phyloP scores from a whole-genome alignment of 2,329 filamentous ascomycete species.

The Cadophora gregata region DNA sequence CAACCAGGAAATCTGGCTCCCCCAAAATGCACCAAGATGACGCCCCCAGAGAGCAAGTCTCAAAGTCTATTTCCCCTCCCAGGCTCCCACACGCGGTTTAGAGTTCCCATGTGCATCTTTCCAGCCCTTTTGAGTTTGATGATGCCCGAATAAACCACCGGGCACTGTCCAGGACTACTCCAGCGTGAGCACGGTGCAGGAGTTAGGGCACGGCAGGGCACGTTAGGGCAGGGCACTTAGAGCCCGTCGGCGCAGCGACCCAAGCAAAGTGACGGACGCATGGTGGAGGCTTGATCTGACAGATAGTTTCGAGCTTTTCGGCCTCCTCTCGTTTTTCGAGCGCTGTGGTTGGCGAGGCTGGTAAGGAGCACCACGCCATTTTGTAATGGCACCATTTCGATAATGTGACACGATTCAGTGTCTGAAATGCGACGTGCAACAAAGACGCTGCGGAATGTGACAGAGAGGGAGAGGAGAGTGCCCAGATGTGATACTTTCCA shows the following conservation, averaged over 20 bases:
- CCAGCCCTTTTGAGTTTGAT: neutral
- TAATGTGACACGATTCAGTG: conserved; percentile 16
- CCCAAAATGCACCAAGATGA: neutral
- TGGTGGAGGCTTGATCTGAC: conserved; percentile 4
- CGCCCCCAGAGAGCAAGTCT: neutral
- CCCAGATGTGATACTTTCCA: neutral
- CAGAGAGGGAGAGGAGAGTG: neutral
- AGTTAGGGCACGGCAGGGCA: too few species aligned
- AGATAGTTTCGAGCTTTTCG: neutral
- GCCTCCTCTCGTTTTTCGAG: neutral
- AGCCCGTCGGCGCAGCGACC: neutral
- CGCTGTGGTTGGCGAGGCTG: conserved; percentile 10
- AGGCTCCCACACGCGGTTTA: neutral
- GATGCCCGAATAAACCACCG: neutral
- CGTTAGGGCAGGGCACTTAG: too few species aligned
- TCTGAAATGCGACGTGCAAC: conserved; percentile 19
- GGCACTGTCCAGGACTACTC: too few species aligned
- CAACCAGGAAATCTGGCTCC: neutral
- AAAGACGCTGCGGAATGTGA: conserved; percentile 2
- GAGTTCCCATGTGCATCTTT: neutral
- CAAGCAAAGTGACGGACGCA: conserved; percentile 8
- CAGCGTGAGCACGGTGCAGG: too few species aligned
- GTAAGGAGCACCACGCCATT: neutral
- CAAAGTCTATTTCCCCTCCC: conserved; percentile 7
- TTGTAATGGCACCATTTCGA: neutral